Percentiles rank a stretch among this genome's conserved stretches.
These are phyloP conservation scores for Crithidia thermophila DNA, from an alignment of 208 protist species.

Conservation along the genomic window DNA sequence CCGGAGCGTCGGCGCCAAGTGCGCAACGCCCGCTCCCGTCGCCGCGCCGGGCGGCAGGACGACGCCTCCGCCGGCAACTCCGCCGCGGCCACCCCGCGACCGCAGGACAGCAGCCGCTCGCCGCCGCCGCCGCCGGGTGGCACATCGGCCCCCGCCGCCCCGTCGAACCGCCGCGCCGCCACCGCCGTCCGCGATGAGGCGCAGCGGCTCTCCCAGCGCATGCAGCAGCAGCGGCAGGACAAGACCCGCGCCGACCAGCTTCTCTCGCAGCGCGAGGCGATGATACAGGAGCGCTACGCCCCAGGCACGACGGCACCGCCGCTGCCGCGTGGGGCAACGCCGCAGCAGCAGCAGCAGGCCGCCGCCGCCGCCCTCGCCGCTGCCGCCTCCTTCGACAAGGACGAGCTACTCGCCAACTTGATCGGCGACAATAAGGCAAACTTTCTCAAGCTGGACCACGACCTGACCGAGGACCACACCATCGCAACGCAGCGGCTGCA, in stretches of 20 bases:
- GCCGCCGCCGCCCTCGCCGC: conserved; percentile 8
- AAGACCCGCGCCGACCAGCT: conserved; percentile 29
- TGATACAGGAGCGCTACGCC: conserved; percentile 63
- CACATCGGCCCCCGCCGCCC: background rate
- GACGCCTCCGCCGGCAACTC: conserved; percentile 1
- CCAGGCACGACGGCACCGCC: conserved; percentile 20
- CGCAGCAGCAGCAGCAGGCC: conserved; percentile 13
- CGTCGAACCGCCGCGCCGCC: conserved; percentile 1
- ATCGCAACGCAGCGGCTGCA: conserved; percentile 71
- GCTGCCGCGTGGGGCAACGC: background rate
- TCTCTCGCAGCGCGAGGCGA: conserved; percentile 48
- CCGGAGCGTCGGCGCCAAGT: conserved; percentile 32
- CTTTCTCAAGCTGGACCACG: conserved; percentile 75
- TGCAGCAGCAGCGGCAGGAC: conserved; percentile 37
- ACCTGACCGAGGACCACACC: conserved; percentile 73
- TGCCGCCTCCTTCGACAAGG: conserved; percentile 63
- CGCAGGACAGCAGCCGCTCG: background rate
- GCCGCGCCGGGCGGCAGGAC: conserved; percentile 21
- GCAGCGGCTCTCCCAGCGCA: conserved; percentile 25
- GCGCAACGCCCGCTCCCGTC: conserved; percentile 34
- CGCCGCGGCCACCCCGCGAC: background rate
- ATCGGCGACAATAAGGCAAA: conserved; percentile 62
- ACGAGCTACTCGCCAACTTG: conserved; percentile 59
- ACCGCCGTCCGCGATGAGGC: conserved; percentile 17
- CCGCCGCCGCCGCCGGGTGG: background rate